Conservation (phyloP, 73 alveolate species). For the Tetrahymena thermophila region DNA sequence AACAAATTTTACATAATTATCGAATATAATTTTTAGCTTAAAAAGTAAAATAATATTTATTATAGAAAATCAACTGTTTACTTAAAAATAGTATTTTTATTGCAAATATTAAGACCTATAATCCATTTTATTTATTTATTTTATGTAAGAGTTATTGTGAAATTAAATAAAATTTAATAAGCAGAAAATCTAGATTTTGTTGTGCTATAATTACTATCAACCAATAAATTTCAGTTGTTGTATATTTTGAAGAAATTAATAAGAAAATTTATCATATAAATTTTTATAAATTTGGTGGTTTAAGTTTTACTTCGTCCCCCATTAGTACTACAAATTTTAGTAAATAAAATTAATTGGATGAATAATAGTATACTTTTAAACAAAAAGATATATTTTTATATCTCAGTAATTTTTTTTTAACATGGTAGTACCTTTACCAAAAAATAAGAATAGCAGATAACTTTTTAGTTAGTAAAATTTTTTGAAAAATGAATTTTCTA, state of each 20-base stretch:
- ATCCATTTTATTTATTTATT: not conserved
- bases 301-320: not conserved
- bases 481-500: too few species aligned
- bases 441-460: not conserved
- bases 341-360: too few species aligned
- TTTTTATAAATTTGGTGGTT: not conserved
- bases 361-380: not conserved
- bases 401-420: not conserved
- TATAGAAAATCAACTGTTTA: not conserved
- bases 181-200: not conserved
- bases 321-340: not conserved
- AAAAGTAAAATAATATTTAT: not conserved
- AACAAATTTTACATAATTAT: not conserved
- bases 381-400: not conserved
- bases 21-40: not conserved
- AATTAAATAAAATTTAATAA: too few species aligned
- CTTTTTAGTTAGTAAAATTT: too few species aligned
- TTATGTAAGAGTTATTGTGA: not conserved
- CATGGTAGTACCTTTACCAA: too few species aligned
- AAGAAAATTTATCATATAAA: not conserved
- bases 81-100: not conserved
- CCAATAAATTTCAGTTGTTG: not conserved
- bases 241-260: not conserved
- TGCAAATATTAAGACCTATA: not conserved
- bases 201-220: not conserved